Evolutionary conservation across 176 grass and related monocot genomes (phyloP).

Genomic region (Musa schizocarpa): DNA sequence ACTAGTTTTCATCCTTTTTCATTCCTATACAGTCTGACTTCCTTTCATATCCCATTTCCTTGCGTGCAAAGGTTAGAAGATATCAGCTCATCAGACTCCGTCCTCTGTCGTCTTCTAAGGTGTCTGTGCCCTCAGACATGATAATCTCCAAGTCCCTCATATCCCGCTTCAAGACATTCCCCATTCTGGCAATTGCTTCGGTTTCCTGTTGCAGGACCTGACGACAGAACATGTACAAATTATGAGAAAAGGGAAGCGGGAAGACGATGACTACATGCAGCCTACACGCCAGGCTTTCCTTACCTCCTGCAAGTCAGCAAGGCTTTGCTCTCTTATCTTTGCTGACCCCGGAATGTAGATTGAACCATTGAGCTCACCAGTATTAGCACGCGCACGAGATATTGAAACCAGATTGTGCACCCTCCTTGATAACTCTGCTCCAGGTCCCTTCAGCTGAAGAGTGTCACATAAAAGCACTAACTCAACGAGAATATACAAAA

Average conservation of each 20-base stretch:
- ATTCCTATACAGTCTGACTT: background rate
- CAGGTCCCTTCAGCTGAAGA: slow-evolving; percentile 65
- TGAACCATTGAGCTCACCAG: slow-evolving; percentile 29
- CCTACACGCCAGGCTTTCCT: background rate
- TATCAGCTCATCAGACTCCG: slow-evolving; percentile 9
- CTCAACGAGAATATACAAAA: slow-evolving; percentile 6
- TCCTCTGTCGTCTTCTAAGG: slow-evolving; percentile 29
- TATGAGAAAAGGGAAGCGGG: background rate
- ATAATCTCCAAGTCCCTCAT: slow-evolving; percentile 79
- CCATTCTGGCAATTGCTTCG: slow-evolving; percentile 77
- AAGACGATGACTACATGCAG: too few species aligned
- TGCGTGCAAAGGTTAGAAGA: background rate
- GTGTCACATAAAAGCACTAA: slow-evolving; percentile 5
- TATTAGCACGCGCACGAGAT: slow-evolving; percentile 54
- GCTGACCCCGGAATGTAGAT: slow-evolving; percentile 56
- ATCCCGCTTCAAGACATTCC: slow-evolving; percentile 88
- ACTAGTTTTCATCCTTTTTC: background rate
- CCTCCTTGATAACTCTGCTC: slow-evolving; percentile 65
- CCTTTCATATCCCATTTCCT: background rate
- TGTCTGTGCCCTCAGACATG: slow-evolving; percentile 43
- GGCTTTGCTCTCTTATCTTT: slow-evolving; percentile 68
- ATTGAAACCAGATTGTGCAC: slow-evolving; percentile 66
- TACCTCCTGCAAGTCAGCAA: slow-evolving; percentile 71
- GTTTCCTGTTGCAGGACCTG: slow-evolving; percentile 83
- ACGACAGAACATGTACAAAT: background rate